Evolutionary conservation across 495 filamentous ascomycete genomes (phyloP).

Genomic region (Xylaria castorea): DNA sequence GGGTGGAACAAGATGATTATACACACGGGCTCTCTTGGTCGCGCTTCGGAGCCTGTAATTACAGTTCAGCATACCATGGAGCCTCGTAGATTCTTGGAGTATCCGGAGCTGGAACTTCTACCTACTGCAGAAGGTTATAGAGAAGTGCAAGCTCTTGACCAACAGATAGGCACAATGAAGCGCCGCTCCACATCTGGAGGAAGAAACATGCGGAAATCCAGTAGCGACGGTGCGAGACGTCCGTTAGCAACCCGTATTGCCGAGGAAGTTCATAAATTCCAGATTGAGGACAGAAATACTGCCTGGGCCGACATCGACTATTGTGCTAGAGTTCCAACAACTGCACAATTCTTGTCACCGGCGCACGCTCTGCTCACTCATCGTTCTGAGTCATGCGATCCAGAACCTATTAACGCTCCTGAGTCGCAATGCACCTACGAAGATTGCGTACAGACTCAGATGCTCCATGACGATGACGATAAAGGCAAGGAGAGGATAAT

Average conservation of each 20-base stretch:
- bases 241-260: constrained; percentile 35
- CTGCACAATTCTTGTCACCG: constrained; percentile 14
- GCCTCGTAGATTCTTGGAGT: constrained; percentile 37
- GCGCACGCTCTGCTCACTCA: constrained; percentile 12
- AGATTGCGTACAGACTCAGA: constrained; percentile 34
- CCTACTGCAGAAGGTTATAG: constrained; percentile 40
- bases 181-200: constrained; percentile 29
- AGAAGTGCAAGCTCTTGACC: constrained; percentile 43
- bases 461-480: constrained; percentile 33
- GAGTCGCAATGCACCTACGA: constrained; percentile 28
- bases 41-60: constrained; percentile 22
- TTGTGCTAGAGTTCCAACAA: not conserved
- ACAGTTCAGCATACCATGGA: constrained; percentile 24
- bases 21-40: constrained; percentile 25
- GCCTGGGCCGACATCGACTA: constrained; percentile 23
- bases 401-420: constrained; percentile 6
- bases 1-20: constrained; percentile 43
- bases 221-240: constrained; percentile 25
- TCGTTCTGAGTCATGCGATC: constrained; percentile 13
- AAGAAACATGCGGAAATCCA: constrained; percentile 16
- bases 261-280: constrained; percentile 38
- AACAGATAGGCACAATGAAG: constrained; percentile 45
- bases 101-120: constrained; percentile 46
- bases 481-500: constrained; percentile 48
- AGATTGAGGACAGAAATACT: constrained; percentile 19